A percentile compares a stretch with the other conserved stretches of the same genome.
Conservation (phyloP, 2,329 filamentous ascomycete species). For the Fusarium sp. region DNA sequence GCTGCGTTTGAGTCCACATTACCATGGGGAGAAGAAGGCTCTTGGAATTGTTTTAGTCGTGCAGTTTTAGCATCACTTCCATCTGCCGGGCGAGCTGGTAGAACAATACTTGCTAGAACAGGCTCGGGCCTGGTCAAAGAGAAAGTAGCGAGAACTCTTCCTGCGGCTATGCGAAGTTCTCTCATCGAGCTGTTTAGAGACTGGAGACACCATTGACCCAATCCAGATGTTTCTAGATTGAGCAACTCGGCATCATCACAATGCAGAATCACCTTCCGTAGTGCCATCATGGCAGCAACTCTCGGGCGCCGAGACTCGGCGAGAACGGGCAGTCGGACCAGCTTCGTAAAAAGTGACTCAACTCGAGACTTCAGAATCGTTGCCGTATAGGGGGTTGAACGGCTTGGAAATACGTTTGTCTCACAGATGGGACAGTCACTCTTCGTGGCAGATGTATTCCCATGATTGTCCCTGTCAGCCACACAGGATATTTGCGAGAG, state of each 20-base stretch:
- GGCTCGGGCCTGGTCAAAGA: slow-evolving; percentile 53
- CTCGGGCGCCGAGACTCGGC: slow-evolving; percentile 68
- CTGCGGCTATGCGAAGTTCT: slow-evolving; percentile 85
- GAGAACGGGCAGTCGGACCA: slow-evolving; percentile 60
- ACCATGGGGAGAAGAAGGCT: neutral
- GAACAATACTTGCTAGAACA: slow-evolving; percentile 12
- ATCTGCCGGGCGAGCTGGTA: slow-evolving; percentile 16
- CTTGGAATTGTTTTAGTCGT: slow-evolving; percentile 18
- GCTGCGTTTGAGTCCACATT: neutral
- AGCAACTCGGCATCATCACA: slow-evolving; percentile 68
- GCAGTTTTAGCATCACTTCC: neutral
- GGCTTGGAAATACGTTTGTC: slow-evolving; percentile 2
- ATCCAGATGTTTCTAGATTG: slow-evolving; percentile 72
- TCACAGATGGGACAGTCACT: slow-evolving; percentile 46
- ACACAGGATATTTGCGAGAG: slow-evolving; percentile 63
- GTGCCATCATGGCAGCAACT: slow-evolving; percentile 75
- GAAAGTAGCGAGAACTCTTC: slow-evolving; percentile 74
- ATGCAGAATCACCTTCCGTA: slow-evolving; percentile 77
- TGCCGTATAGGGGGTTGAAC: slow-evolving; percentile 7
- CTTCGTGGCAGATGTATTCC: neutral
- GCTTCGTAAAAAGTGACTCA: slow-evolving; percentile 57
- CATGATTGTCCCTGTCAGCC: slow-evolving; percentile 14
- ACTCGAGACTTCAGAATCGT: slow-evolving; percentile 51
- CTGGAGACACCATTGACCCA: slow-evolving; percentile 84
- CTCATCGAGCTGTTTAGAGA: slow-evolving; percentile 85